Evolutionary conservation across 306 rosid species (phyloP), one percentile per base, ranked within the genome.

Genomic region (Fragaria iinumae): DNA sequence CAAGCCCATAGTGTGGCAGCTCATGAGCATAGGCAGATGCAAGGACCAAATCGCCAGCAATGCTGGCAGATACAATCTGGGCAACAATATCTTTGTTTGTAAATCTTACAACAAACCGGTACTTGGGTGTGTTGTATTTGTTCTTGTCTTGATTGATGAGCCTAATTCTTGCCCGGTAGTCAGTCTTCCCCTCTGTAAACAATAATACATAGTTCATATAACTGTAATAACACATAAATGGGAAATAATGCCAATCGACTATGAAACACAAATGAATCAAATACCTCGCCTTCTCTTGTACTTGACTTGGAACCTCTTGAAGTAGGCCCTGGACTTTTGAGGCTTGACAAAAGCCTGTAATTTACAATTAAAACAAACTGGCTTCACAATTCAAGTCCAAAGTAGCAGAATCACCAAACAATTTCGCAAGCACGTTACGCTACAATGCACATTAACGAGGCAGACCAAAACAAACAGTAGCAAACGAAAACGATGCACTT

Each of bases 91-190:
- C 93, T 76, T 90, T 94, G 88, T 94, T 94, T 39, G 95, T 89
- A 66, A 88, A 84, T 70, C 97, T 88, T 21, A 95, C 96, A 1
- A 90, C 98, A 34, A 89, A 87, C 0, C 97, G 92, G 43, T 89
- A 92, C 55, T 94, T 94, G 0, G 98, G 98, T 0, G 97, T 94
- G 68, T 94, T 94, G 72, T 90, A 94, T 59, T 91, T 94, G 80
- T 94, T 94, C 69, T 94, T 94, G 65, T 95, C 98, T 47, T 95
- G 98, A 16, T 95, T 95, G n/a, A 95, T 92, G 55, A 94, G 74
- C 32, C 98, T 86, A 72, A 92, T 87, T 78, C 98, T 85, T 13
- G 98, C 98, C 0, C 98, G 80, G 68, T 95, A 95, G 57, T 95
- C 98, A 0, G 98, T 95, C 86, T 92, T 95, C 0, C 98, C 97